Evolutionary conservation across 176 grass and related monocot species (phyloP), one percentile per base, ranked within the genome.

Genomic region (Bolboschoenus planiculmis): DNA sequence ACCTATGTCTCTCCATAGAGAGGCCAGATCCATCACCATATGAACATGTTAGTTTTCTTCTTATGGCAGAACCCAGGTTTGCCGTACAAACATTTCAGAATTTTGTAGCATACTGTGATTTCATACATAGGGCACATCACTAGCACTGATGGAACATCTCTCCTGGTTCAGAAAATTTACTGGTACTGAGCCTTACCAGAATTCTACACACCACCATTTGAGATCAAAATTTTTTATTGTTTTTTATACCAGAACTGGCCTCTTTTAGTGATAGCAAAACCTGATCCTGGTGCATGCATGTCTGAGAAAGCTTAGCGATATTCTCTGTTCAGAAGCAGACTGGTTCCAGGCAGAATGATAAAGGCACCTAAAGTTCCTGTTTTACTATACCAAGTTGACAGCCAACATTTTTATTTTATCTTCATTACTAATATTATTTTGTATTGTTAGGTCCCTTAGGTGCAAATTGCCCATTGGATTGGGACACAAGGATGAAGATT

Each of bases 401-500:
- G 44, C 24, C 27, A 16, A 53, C 34, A 53, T 73, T 26, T 15
- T 30, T 7, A 48, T 74, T 74, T 77, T 16, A 48, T 74, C 42
- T 77, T 77, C 27, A 77, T 51, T 34, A 53, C 5, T 24, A 40
- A 40, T 15, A 10, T 13, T 62, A 37, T 71, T 18, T 51, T 58
- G 68, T 80, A 39, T 89, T 88, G 78, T 80, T 80, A 99, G 97
- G 91, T n/a, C 83, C 88, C 40, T 84, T 93, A 63, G 91, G 93
- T 60, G 68, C 87, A 80, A 93, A 89, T 82, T 84, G 89, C 64
- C 91, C 97, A 64, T 92, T 99, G 89, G 97, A 99, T 79, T 99
- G 97, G 97, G 93, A 93, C 74, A 93, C 89, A 40, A 91, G 97
- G 82, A 99, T 96, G 97, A 93, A 89, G 80, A 93, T 99, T 85